Percentiles rank a stretch among this genome's conserved stretches.
phyloP scores from a whole-genome alignment of 164 flowering plant genomes.

The Berberis thunbergii region DNA sequence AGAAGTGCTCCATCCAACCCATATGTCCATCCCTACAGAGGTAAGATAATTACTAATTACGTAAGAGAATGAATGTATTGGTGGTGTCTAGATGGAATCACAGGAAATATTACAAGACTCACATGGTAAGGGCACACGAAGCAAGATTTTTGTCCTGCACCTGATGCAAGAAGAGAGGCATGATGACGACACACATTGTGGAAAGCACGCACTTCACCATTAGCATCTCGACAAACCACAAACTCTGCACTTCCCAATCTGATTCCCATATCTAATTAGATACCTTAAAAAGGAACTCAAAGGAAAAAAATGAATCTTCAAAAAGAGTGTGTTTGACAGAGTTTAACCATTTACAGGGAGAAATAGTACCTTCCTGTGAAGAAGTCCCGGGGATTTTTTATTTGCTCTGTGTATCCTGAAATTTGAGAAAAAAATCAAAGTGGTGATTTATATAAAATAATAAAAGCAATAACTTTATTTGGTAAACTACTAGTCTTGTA shows the following conservation, averaged over 20 bases:
- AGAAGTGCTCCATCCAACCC: slow-evolving; percentile 75
- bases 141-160: slow-evolving; percentile 69
- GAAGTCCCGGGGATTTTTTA: slow-evolving; percentile 47
- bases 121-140: slow-evolving; percentile 97
- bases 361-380: slow-evolving; percentile 75
- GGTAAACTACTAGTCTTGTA: too few species aligned
- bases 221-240: slow-evolving; percentile 69
- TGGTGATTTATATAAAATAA: too few species aligned
- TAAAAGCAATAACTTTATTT: too few species aligned
- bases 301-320: not conserved
- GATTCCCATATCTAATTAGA: slow-evolving; percentile 18
- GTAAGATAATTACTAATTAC: not conserved
- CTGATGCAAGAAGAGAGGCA: slow-evolving; percentile 75
- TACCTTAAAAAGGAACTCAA: slow-evolving; percentile 6
- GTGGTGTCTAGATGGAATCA: not conserved
- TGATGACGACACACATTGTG: slow-evolving; percentile 98
- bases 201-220: slow-evolving; percentile 62
- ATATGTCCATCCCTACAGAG: slow-evolving; percentile 90
- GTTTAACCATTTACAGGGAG: not conserved
- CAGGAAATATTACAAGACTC: slow-evolving; percentile 20
- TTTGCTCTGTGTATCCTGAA: slow-evolving; percentile 61
- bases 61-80: not conserved
- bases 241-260: slow-evolving; percentile 78
- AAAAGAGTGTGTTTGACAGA: not conserved
- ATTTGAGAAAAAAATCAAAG: slow-evolving; percentile 3